phyloP scores from a whole-genome alignment of 306 rosid genomes.

The Cucurbita pepo region DNA sequence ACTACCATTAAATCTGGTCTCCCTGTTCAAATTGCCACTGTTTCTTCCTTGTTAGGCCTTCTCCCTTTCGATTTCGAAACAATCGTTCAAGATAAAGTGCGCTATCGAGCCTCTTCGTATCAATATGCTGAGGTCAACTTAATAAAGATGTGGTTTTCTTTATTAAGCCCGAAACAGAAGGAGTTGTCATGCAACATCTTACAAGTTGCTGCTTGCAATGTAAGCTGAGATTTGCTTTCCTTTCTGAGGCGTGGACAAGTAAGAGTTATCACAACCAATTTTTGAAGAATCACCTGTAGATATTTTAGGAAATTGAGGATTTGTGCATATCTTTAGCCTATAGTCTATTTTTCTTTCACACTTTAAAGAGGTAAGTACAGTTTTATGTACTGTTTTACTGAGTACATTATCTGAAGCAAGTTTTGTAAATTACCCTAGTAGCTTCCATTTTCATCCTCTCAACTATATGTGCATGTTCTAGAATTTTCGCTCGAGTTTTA shows the following conservation, averaged over 20 bases:
- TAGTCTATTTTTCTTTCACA: neutral
- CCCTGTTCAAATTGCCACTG: conserved; percentile 42
- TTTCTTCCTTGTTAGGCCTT: conserved; percentile 38
- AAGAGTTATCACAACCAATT: neutral
- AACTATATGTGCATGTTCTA: neutral
- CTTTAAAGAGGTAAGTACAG: neutral
- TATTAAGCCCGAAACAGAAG: conserved; percentile 38
- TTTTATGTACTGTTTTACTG: neutral
- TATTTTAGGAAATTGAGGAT: neutral
- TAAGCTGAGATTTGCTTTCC: neutral
- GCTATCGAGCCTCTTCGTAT: conserved; percentile 11
- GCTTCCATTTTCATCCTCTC: neutral
- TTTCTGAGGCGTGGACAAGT: neutral
- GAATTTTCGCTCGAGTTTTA: neutral
- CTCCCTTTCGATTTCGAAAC: conserved; percentile 38
- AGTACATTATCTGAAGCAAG: neutral
- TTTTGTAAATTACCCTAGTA: neutral
- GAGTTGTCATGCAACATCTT: conserved; percentile 32
- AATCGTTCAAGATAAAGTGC: conserved; percentile 21
- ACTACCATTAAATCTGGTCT: conserved; percentile 21
- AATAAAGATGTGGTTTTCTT: conserved; percentile 48
- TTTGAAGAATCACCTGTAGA: neutral
- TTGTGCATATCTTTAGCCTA: neutral
- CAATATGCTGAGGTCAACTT: conserved; percentile 20
- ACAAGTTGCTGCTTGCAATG: conserved; percentile 2